Conservation (phyloP, 176 grass and related monocot species). For the Oryza nivara region DNA sequence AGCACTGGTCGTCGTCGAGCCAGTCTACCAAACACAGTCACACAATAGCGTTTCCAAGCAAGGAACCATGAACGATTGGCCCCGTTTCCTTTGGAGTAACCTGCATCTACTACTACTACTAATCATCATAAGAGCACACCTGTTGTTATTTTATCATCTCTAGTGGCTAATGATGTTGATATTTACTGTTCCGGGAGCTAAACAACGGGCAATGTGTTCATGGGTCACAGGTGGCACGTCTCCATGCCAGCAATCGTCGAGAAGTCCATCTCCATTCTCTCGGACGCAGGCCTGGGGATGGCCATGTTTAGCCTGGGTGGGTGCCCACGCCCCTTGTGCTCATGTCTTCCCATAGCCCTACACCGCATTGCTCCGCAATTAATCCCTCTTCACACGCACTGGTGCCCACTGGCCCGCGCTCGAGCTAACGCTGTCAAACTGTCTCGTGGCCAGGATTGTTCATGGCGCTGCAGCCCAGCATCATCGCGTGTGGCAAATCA, state of each 20-base stretch:
- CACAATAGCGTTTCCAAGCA: neutral
- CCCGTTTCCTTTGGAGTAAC: neutral
- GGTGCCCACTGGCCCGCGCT: slow-evolving; percentile 20
- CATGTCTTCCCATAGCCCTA: slow-evolving; percentile 43
- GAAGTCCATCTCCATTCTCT: slow-evolving; percentile 96
- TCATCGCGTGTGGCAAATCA: slow-evolving; percentile 79
- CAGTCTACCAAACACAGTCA: neutral
- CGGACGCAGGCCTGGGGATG: slow-evolving; percentile 96
- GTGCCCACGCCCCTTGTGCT: slow-evolving; percentile 53
- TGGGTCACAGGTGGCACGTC: slow-evolving; percentile 73
- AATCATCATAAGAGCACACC: slow-evolving; percentile 21
- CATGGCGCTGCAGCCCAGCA: slow-evolving; percentile 88
- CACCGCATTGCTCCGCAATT: slow-evolving; percentile 45
- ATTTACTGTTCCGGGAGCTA: neutral
- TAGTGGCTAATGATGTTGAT: neutral
- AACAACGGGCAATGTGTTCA: slow-evolving; percentile 6
- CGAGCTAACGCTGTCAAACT: slow-evolving; percentile 25
- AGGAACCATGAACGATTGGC: neutral
- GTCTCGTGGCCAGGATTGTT: slow-evolving; percentile 67
- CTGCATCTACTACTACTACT: neutral
- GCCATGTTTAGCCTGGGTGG: slow-evolving; percentile 97
- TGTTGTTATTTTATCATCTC: neutral
- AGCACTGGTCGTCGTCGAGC: neutral
- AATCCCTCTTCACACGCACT: neutral
- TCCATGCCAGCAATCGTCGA: slow-evolving; percentile 76